A percentile compares a stretch with the other conserved stretches of the same genome.
Evolutionary conservation across 345 rosid species (phyloP).

Genomic region (Arabidopsis thaliana): TAIR10.1 NC_003075.7:10702501-10703000

Average conservation of each 20-base stretch:
- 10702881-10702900: neutral
- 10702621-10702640: neutral
- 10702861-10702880: neutral
- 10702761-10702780: neutral
- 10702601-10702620: constrained; percentile 20
- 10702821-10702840: neutral
- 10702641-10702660: neutral
- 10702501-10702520: constrained; percentile 45
- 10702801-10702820: constrained; percentile 3
- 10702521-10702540: constrained; percentile 52
- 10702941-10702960: too few species aligned
- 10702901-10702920: neutral
- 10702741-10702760: neutral
- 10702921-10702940: neutral
- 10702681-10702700: neutral
- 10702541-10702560: constrained; percentile 33
- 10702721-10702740: too few species aligned
- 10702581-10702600: neutral
- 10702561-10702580: neutral
- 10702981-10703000: constrained; percentile 14
- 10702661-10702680: neutral
- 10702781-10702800: constrained; percentile 11
- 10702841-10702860: too few species aligned
- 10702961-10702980: too few species aligned
- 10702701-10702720: too few species aligned